These are phyloP conservation scores for Aegilops umbellulata DNA, from an alignment of 176 grass and related monocot species.

Conservation along the genomic window DNA sequence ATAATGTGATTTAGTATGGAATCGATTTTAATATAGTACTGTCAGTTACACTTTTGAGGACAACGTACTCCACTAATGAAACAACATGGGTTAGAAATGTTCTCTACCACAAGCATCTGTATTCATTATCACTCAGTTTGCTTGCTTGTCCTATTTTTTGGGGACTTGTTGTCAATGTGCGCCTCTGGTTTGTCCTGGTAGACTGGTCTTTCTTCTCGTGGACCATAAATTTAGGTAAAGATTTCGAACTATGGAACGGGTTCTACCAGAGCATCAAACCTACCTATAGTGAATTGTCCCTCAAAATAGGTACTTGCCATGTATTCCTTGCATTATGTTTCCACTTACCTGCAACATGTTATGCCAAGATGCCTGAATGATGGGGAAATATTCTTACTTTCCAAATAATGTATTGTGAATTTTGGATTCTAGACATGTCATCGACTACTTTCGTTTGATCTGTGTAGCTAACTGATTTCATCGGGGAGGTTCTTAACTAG, in stretches of 20 bases:
- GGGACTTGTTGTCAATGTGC: neutral
- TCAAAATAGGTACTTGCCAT: neutral
- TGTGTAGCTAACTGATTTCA: constrained; percentile 34
- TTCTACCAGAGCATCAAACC: constrained; percentile 77
- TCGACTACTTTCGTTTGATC: constrained; percentile 47
- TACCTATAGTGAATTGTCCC: constrained; percentile 20
- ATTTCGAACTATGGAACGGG: constrained; percentile 45
- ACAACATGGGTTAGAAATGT: too few species aligned
- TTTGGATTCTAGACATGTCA: constrained; percentile 45
- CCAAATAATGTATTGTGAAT: neutral
- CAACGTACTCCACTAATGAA: too few species aligned
- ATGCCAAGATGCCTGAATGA: neutral
- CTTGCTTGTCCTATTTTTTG: too few species aligned
- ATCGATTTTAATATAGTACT: too few species aligned
- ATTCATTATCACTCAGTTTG: too few species aligned
- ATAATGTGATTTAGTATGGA: too few species aligned
- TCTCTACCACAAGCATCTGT: too few species aligned
- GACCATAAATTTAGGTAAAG: neutral
- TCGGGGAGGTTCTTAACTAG: constrained; percentile 24
- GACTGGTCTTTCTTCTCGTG: constrained; percentile 67
- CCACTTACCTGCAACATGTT: neutral
- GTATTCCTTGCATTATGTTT: neutral
- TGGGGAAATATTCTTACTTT: neutral
- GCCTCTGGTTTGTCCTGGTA: constrained; percentile 31
- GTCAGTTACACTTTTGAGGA: too few species aligned